Evolutionary conservation across 768 basidiomycete genomes (phyloP), one percentile per base, ranked within the genome.

Genomic region (Boletus coccyginus): DNA sequence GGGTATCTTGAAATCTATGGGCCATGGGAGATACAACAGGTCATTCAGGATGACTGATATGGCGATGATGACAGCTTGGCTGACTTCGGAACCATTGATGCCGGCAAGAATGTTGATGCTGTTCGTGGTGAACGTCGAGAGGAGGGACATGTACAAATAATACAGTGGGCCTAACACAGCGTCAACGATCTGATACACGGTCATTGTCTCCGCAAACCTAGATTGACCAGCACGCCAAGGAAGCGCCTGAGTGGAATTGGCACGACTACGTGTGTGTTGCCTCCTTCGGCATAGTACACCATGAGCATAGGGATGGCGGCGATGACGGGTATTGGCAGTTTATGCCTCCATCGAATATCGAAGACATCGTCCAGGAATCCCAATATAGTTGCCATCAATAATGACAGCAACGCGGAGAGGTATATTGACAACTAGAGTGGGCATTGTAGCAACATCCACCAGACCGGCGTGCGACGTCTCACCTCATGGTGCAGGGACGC

Each of bases 71-170:
- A 97, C 76, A 0, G 95, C 91, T 73, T 99, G 97, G 58, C 86
- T 83, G 59, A 91, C 93, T 78, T 99, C 97, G 6, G 96, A 87
- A 12, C 96, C 97, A 69, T 99, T 98, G 62, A 98, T 90, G 10
- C 96, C 97, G 12, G 97, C 97, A 17, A 98, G 86, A 63, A 99
- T 98, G 73, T 99, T 99, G 79, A 98, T 97, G 70, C 90, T 90
- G 74, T 99, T 99, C 17, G 96, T 98, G 52, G 92, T 85, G 72
- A 98, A 99, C 0, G 94, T 98, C 33, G 95, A 98, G 17, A 99
- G 78, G 32, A 98, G 74, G 6, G 93, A 85, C 92, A 99, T 98
- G 76, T 98, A 99, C 51, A 95, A 56, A 71, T 98, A 99, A 73
- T 98, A 98, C 5, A 98, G 73, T 0, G 93, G 92, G 3, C 96